phyloP scores from a whole-genome alignment of 2,329 filamentous ascomycete genomes.

The Botrytis galanthina region DNA sequence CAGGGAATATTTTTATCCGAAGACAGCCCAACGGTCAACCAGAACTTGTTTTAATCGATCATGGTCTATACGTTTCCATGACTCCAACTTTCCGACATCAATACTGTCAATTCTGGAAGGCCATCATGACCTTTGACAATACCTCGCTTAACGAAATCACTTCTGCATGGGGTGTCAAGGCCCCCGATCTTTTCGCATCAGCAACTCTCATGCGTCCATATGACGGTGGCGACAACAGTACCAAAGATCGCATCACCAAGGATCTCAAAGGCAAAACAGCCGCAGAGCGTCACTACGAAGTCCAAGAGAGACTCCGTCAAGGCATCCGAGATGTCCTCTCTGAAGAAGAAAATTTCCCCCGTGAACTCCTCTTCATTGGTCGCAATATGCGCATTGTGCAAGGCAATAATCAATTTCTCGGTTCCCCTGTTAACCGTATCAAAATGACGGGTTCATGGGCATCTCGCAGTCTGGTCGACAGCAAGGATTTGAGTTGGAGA shows the following conservation, averaged over 20 bases:
- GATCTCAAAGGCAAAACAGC: slow-evolving; percentile 53
- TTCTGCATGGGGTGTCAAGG: slow-evolving; percentile 79
- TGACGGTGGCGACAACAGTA: slow-evolving; percentile 73
- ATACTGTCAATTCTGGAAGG: slow-evolving; percentile 91
- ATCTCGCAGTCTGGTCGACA: slow-evolving; percentile 75
- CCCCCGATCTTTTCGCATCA: slow-evolving; percentile 85
- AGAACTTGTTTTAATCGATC: slow-evolving; percentile 93
- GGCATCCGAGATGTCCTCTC: slow-evolving; percentile 63
- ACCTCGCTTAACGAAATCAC: slow-evolving; percentile 71
- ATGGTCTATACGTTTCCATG: slow-evolving; percentile 95
- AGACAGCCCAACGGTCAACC: slow-evolving; percentile 76
- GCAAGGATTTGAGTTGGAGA: slow-evolving; percentile 58
- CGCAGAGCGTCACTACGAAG: slow-evolving; percentile 66
- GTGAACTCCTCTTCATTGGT: slow-evolving; percentile 70
- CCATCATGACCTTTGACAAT: slow-evolving; percentile 91
- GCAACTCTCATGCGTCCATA: slow-evolving; percentile 90
- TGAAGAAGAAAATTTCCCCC: slow-evolving; percentile 68
- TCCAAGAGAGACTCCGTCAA: slow-evolving; percentile 66
- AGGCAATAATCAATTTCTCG: slow-evolving; percentile 70
- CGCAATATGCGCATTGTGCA: slow-evolving; percentile 72
- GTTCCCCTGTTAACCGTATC: slow-evolving; percentile 76
- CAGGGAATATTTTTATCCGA: slow-evolving; percentile 94
- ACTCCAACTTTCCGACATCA: slow-evolving; percentile 76
- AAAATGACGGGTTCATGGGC: slow-evolving; percentile 95
- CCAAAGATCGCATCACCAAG: slow-evolving; percentile 59